A percentile compares a stretch with the other conserved stretches of the same genome.
Evolutionary conservation across 179 eudicot genomes (phyloP).

Genomic region (Corrigiola litoralis): DNA sequence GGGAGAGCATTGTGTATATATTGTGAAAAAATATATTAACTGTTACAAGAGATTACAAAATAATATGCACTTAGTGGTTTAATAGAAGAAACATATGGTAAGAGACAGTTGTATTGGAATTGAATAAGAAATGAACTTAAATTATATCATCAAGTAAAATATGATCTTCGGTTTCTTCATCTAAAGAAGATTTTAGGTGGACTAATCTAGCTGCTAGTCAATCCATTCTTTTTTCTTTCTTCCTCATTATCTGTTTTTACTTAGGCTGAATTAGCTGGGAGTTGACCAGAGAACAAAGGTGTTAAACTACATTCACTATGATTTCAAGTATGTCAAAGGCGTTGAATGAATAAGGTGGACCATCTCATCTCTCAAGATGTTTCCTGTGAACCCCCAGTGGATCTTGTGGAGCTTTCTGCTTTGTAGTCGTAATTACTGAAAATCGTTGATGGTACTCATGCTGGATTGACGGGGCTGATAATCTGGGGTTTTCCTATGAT

Average conservation of each 20-base stretch:
- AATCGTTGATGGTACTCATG: slow-evolving; percentile 6
- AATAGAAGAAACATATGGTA: no score
- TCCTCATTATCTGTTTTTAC: no score
- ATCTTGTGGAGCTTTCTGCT: background rate
- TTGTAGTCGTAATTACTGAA: slow-evolving; percentile 1
- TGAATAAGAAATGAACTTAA: slow-evolving; percentile 16
- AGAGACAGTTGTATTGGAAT: no score
- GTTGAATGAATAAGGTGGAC: background rate
- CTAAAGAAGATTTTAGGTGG: slow-evolving; percentile 6
- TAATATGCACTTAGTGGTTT: no score
- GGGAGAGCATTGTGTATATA: no score
- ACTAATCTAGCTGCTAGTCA: slow-evolving; percentile 21
- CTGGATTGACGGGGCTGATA: background rate
- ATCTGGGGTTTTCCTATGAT: slow-evolving; percentile 11
- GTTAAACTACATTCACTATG: slow-evolving; percentile 14
- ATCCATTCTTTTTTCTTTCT: slow-evolving; percentile 14
- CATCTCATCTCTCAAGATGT: background rate
- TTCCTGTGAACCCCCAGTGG: background rate
- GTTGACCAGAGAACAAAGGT: background rate
- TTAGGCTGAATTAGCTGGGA: slow-evolving; percentile 6
- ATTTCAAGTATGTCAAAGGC: background rate
- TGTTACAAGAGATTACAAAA: no score
- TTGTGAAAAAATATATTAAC: no score
- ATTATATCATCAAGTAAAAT: slow-evolving; percentile 3
- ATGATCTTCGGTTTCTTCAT: background rate